Evolutionary conservation across 148 eudicot species (phyloP).

Genomic region (Diospyros kaki): DNA sequence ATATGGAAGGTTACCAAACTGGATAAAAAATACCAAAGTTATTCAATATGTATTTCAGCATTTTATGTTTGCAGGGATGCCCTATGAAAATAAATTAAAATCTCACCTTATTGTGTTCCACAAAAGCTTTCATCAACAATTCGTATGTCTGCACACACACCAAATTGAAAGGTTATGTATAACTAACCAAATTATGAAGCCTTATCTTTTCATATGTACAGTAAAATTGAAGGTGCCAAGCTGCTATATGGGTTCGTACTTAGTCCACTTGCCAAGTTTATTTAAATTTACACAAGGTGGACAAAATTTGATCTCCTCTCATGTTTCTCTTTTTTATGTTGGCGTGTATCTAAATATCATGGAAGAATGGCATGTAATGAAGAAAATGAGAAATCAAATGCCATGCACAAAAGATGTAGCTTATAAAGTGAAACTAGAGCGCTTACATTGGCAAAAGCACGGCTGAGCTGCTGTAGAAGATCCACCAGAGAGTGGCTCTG

Average conservation of each 20-base stretch:
- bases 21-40: conserved; percentile 27
- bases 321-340: not conserved
- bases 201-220: no score
- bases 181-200: no score
- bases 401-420: no score
- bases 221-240: not conserved
- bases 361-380: not conserved
- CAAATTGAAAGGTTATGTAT: not conserved
- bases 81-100: conserved; percentile 10
- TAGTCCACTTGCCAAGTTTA: not conserved
- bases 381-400: no score
- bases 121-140: conserved; percentile 80
- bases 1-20: conserved; percentile 99
- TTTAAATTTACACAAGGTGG: not conserved
- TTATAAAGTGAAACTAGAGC: not conserved
- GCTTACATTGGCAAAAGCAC: conserved; percentile 89
- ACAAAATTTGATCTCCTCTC: not conserved
- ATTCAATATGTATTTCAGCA: conserved; percentile 12
- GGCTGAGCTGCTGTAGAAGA: conserved; percentile 98
- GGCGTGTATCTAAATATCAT: not conserved
- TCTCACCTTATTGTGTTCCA: conserved; percentile 90
- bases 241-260: not conserved
- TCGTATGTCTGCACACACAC: conserved; percentile 74
- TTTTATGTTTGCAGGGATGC: not conserved
- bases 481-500: conserved; percentile 84